A percentile compares a stretch with the other conserved stretches of the same genome.
Conservation (phyloP, 129 eudicot genomes). For the Lactuca saligna region DNA sequence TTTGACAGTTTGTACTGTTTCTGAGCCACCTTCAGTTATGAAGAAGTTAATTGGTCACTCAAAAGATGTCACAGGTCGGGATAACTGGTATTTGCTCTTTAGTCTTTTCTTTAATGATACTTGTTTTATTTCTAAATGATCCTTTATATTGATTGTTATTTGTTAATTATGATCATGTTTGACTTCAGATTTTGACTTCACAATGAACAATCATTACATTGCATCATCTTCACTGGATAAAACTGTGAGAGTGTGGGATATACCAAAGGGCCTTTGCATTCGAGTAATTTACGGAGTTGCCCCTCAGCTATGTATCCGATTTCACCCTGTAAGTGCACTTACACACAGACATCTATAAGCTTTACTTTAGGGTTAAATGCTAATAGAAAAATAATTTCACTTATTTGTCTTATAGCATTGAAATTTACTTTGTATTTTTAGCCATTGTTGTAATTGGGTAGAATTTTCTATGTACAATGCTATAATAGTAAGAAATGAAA, state of each 20-base stretch:
- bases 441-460: no score
- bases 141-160: conserved; percentile 8
- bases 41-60: conserved; percentile 87
- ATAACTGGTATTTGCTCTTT: conserved; percentile 66
- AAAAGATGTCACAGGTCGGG: conserved; percentile 98
- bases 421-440: no score
- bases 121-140: conserved; percentile 61
- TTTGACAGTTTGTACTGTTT: conserved; percentile 73
- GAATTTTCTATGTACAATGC: no score
- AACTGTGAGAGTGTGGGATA: conserved; percentile 99
- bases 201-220: conserved; percentile 87
- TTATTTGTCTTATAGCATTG: no score
- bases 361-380: background rate
- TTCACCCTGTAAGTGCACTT: conserved; percentile 80
- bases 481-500: no score
- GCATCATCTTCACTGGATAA: conserved; percentile 94
- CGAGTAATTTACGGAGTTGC: conserved; percentile 97
- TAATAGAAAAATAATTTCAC: no score
- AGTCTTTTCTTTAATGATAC: conserved; percentile 38
- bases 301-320: conserved; percentile 83
- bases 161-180: conserved; percentile 8
- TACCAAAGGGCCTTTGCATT: conserved; percentile 78
- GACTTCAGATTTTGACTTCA: conserved; percentile 89
- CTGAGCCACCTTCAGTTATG: conserved; percentile 66
- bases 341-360: background rate